phyloP scores from a whole-genome alignment of 2,329 filamentous ascomycete genomes.

The Fusarium marasasianum region DNA sequence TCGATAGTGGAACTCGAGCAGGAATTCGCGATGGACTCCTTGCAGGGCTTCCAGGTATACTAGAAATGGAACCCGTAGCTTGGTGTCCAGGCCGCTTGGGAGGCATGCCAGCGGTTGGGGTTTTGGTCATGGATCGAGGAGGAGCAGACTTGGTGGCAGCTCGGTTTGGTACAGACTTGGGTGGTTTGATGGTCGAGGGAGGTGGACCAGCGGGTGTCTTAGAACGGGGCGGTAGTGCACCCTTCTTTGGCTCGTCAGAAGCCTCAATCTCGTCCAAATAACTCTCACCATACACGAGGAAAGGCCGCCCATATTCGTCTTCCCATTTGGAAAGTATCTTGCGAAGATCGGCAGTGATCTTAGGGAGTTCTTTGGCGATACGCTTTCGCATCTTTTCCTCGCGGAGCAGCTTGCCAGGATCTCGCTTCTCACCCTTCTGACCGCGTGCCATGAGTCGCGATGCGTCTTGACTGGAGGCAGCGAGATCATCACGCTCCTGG shows the following conservation, averaged over 20 bases:
- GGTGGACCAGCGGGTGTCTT: constrained; percentile 78
- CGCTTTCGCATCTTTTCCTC: constrained; percentile 99
- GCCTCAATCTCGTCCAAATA: constrained; percentile 87
- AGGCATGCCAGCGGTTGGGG: constrained; percentile 57
- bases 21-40: constrained; percentile 67
- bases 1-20: constrained; percentile 73
- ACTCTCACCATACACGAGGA: constrained; percentile 89
- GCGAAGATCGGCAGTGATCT: constrained; percentile 84
- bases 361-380: constrained; percentile 94
- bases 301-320: constrained; percentile 91
- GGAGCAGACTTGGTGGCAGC: constrained; percentile 46
- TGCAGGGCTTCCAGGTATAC: constrained; percentile 45
- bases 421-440: constrained; percentile 91
- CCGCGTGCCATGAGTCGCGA: constrained; percentile 92
- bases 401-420: constrained; percentile 90
- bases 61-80: constrained; percentile 25
- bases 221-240: constrained; percentile 62
- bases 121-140: constrained; percentile 60
- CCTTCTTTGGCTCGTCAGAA: constrained; percentile 62
- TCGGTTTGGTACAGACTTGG: constrained; percentile 46
- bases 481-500: constrained; percentile 85
- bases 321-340: constrained; percentile 89
- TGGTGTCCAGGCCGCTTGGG: constrained; percentile 43
- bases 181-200: constrained; percentile 52
- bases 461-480: constrained; percentile 92